Evolutionary conservation across 2,329 filamentous ascomycete species (phyloP), one percentile per base, ranked within the genome.

Genomic region (Paecilomyces variotii): DNA sequence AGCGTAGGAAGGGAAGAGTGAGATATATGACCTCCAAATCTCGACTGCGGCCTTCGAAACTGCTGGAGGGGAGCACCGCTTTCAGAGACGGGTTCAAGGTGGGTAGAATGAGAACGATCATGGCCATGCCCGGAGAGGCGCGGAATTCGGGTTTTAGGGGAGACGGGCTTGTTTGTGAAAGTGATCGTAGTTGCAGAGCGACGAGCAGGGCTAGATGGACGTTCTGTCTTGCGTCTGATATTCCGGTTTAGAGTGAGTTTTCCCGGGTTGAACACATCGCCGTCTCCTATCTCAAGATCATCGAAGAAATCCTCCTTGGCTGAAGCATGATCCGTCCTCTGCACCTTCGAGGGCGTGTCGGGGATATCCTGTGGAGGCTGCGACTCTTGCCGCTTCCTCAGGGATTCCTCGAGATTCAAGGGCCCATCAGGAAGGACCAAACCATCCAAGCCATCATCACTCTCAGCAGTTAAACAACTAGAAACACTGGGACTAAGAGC

Each of bases 401-500:
- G 78, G 56, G 91, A 86, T 63, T 91, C 87, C 49, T 84, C 84
- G 67, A 97, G 89, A 73, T 96, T 87, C 56, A 99, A 80, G 24
- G 90, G 90, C 0, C 91, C 92, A 57, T 84, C 82, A 0, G 94
- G 94, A 19, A 97, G 80, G 24, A 96, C 80, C 12, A 99, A 81
- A n/a, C 93, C 93, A 61, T 94, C 90, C 60, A 97, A 83, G 5
- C 89, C 88, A 72, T 97, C 93, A 65, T 96, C 93, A 69, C 92
- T 97, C 77, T 97, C 94, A 9, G 85, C 84, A 1, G 91, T 96
- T 65, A 96, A 86, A 63, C 90, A 94, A 73, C 93, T 97, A 24
- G 91, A 90, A 58, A 96, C 84, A 72, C 92, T 97, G 12, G 94
- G 93, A 70, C 93, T 97, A 72, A 97, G 83, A 28, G 90, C 90